A percentile compares a stretch with the other conserved stretches of the same genome.
Conservation (phyloP, 2,329 filamentous ascomycete genomes). For the Paecilomyces sp. region DNA sequence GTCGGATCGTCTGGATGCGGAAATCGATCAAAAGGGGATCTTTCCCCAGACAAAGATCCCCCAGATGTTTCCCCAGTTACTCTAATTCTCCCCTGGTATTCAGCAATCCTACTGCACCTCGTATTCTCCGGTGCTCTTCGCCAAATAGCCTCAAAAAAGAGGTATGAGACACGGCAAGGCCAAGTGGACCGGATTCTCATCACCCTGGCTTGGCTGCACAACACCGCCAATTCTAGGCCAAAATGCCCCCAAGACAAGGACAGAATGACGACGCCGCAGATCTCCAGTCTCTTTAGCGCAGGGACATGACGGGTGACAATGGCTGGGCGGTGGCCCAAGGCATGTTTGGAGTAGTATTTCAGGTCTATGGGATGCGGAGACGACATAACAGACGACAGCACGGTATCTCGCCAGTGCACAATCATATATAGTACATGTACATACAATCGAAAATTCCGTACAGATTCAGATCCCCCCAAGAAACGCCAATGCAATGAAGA, state of each 20-base stretch:
- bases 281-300: background rate
- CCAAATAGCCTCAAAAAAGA: background rate
- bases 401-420: background rate
- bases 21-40: background rate
- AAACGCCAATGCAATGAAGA: constrained; percentile 4
- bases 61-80: background rate
- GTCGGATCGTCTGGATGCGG: background rate
- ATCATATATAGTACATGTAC: background rate
- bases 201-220: background rate
- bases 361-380: background rate
- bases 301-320: background rate
- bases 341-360: background rate
- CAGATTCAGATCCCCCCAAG: background rate
- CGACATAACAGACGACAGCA: background rate
- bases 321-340: background rate
- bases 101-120: background rate
- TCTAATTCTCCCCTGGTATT: background rate
- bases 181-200: background rate
- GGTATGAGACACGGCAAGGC: background rate
- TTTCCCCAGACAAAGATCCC: background rate
- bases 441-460: background rate
- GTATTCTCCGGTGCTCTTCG: background rate
- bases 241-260: background rate
- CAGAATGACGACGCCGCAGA: background rate
- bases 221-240: background rate